phyloP scores from a whole-genome alignment of 2,329 filamentous ascomycete species.

The Colletotrichum viniferum region DNA sequence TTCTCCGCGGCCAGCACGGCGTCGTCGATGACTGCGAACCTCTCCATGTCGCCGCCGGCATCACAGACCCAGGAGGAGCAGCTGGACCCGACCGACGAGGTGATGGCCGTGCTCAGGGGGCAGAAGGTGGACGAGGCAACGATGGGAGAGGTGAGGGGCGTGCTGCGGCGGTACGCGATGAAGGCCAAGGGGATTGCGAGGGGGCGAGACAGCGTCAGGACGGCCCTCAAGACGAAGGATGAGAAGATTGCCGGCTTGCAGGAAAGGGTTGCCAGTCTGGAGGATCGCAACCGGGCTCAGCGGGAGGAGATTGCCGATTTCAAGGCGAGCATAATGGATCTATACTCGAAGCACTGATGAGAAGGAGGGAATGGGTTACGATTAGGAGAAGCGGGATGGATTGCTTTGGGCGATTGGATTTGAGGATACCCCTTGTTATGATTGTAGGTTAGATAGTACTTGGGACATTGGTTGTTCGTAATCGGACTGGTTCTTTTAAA shows the following conservation, averaged over 20 bases:
- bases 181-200: constrained; percentile 64
- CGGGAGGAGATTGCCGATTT: constrained; percentile 39
- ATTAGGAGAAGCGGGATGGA: not conserved
- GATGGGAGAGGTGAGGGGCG: constrained; percentile 39
- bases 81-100: constrained; percentile 46
- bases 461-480: not conserved
- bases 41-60: not conserved
- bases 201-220: constrained; percentile 70
- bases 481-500: not conserved
- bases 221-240: constrained; percentile 67
- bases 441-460: not conserved
- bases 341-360: constrained; percentile 26
- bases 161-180: constrained; percentile 61
- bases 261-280: constrained; percentile 40
- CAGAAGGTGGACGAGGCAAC: constrained; percentile 43
- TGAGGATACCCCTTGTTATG: constrained; percentile 1
- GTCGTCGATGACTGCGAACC: constrained; percentile 17
- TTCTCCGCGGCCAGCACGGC: constrained; percentile 12
- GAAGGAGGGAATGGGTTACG: not conserved
- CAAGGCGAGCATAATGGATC: constrained; percentile 40
- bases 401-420: not conserved
- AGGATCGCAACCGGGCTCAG: constrained; percentile 37
- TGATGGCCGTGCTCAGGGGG: constrained; percentile 53
- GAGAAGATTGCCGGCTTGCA: constrained; percentile 40
- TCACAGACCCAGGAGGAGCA: constrained; percentile 19